Conservation (phyloP, 2,329 filamentous ascomycete species). For the Phialocephala subalpina region DNA sequence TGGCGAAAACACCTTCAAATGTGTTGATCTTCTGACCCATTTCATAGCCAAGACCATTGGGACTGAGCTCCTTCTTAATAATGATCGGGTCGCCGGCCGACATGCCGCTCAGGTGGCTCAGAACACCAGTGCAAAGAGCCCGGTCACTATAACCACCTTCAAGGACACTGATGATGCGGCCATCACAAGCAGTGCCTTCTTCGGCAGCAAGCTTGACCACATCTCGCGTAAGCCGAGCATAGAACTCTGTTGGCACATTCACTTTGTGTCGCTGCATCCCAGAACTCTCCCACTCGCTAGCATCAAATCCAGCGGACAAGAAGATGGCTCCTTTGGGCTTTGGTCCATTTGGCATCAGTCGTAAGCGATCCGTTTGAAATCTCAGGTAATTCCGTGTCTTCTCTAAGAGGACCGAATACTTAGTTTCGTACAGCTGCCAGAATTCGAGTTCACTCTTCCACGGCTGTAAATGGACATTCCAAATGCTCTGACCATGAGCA, state of each 20-base stretch:
- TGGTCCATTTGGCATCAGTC: constrained; percentile 61
- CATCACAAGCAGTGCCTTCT: constrained; percentile 78
- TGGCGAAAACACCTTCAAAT: constrained; percentile 41
- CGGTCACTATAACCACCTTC: constrained; percentile 97
- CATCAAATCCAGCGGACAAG: constrained; percentile 94
- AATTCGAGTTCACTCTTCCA: constrained; percentile 89
- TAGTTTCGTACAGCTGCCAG: constrained; percentile 84
- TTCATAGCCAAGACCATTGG: constrained; percentile 61
- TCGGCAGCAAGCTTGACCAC: constrained; percentile 84
- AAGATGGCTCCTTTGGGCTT: constrained; percentile 88
- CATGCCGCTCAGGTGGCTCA: constrained; percentile 90
- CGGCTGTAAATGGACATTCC: constrained; percentile 92
- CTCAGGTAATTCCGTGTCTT: constrained; percentile 84
- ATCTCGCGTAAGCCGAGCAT: constrained; percentile 88
- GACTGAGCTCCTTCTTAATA: constrained; percentile 47
- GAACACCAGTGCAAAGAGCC: constrained; percentile 84
- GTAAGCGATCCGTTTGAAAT: constrained; percentile 72
- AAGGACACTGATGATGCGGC: constrained; percentile 89
- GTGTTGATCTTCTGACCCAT: constrained; percentile 62
- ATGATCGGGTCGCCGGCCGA: constrained; percentile 60
- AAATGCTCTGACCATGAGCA: constrained; percentile 91
- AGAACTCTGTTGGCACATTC: constrained; percentile 96
- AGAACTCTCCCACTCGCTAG: constrained; percentile 89
- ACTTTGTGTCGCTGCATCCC: constrained; percentile 97
- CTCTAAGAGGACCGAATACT: constrained; percentile 78